Conservation (phyloP, 352 stramenopile genomes). For the Phytophthora sp. region DNA sequence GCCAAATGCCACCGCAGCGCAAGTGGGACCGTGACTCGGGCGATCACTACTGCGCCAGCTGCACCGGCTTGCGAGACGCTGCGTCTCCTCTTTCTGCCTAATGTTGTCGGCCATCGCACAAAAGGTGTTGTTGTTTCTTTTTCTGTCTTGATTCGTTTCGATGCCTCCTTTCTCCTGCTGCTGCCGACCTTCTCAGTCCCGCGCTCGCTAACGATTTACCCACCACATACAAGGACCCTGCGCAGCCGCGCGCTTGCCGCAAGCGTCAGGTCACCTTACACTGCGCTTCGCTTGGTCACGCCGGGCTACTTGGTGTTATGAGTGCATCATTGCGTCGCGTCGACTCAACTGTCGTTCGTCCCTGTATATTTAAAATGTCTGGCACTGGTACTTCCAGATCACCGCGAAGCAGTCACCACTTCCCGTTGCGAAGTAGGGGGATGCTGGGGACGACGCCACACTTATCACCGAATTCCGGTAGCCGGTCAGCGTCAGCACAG, state of each 20-base stretch:
- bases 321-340: conserved; percentile 28
- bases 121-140: conserved; percentile 40
- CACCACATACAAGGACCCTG: conserved; percentile 4
- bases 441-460: conserved; percentile 82
- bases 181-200: conserved; percentile 20
- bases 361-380: conserved; percentile 87
- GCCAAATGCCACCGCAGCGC: conserved; percentile 20
- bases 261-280: conserved; percentile 16
- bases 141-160: conserved; percentile 35
- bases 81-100: conserved; percentile 30
- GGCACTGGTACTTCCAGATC: conserved; percentile 89
- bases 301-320: conserved; percentile 2
- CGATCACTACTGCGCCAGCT: too few species aligned
- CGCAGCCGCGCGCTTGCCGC: conserved; percentile 22
- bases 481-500: conserved; percentile 81
- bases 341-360: conserved; percentile 31
- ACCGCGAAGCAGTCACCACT: conserved; percentile 87
- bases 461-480: conserved; percentile 91
- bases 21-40: background rate
- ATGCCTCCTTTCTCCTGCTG: conserved; percentile 33
- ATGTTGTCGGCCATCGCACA: conserved; percentile 39
- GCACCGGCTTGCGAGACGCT: background rate
- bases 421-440: conserved; percentile 86
- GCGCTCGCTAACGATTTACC: conserved; percentile 23
- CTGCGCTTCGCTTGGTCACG: conserved; percentile 29